phyloP scores from a whole-genome alignment of 768 basidiomycete genomes.

The Xerocomus potaroensis region DNA sequence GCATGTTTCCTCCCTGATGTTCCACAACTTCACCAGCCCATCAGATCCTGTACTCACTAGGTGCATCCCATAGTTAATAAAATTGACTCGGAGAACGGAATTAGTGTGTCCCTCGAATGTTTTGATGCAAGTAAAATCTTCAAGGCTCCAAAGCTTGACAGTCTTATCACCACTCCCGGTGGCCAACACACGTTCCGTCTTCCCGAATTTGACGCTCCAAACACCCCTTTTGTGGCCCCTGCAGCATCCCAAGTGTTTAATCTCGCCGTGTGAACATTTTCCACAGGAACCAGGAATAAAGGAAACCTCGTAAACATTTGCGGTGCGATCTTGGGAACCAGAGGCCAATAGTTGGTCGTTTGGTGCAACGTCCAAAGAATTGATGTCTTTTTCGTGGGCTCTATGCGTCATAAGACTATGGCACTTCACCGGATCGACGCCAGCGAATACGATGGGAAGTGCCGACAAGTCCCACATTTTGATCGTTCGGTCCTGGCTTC shows the following conservation, averaged over 20 bases:
- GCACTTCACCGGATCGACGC: slow-evolving; percentile 42
- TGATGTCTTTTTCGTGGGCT: slow-evolving; percentile 99
- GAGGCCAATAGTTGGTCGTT: slow-evolving; percentile 87
- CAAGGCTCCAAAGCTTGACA: slow-evolving; percentile 89
- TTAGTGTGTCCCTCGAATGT: slow-evolving; percentile 99
- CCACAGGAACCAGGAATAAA: slow-evolving; percentile 41
- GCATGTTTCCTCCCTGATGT: slow-evolving; percentile 84
- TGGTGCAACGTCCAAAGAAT: slow-evolving; percentile 88
- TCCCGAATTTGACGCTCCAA: slow-evolving; percentile 90
- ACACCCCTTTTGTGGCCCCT: slow-evolving; percentile 97
- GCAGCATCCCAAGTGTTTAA: slow-evolving; percentile 79
- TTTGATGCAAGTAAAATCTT: slow-evolving; percentile 90
- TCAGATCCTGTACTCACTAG: slow-evolving; percentile 90
- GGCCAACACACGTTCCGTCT: slow-evolving; percentile 77
- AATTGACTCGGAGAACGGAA: slow-evolving; percentile 91
- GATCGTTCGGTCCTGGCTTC: slow-evolving; percentile 94
- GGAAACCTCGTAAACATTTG: slow-evolving; percentile 81
- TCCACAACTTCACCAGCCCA: slow-evolving; percentile 96
- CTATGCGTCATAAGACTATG: slow-evolving; percentile 80
- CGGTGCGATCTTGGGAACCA: slow-evolving; percentile 93
- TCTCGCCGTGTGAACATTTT: slow-evolving; percentile 55
- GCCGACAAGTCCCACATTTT: slow-evolving; percentile 95
- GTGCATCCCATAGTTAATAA: slow-evolving; percentile 78
- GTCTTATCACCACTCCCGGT: slow-evolving; percentile 96
- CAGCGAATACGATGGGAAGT: slow-evolving; percentile 34